A percentile compares a stretch with the other conserved stretches of the same genome.
These are phyloP conservation scores for Melaleuca quinquenervia DNA, from an alignment of 345 rosid genomes.

Conservation along the genomic window DNA sequence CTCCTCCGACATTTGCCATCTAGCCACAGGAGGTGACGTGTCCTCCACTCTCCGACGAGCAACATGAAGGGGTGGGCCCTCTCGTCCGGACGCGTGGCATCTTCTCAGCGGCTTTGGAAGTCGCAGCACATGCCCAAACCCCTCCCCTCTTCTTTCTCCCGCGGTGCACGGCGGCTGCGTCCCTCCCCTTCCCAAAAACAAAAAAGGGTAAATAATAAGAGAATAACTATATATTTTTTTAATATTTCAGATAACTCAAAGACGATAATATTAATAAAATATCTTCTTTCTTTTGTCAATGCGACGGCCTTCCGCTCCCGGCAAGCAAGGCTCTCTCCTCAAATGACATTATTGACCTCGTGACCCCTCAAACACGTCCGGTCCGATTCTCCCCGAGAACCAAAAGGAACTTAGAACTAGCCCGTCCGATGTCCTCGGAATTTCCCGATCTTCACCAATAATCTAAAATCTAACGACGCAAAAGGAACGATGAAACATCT, in stretches of 20 bases:
- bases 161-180: constrained; percentile 1
- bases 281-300: neutral
- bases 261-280: neutral
- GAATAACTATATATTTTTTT: neutral
- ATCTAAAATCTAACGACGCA: neutral
- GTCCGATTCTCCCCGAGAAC: neutral
- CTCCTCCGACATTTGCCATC: neutral
- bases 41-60: neutral
- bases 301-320: neutral
- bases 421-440: neutral
- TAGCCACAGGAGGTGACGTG: neutral
- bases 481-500: neutral
- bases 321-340: neutral
- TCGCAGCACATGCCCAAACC: neutral
- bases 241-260: neutral
- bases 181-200: neutral
- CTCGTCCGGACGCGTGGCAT: neutral
- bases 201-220: neutral
- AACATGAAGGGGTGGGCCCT: neutral
- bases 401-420: neutral
- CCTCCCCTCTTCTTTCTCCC: neutral
- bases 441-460: neutral
- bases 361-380: neutral
- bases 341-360: neutral
- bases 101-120: neutral